Evolutionary conservation across 2,329 filamentous ascomycete genomes (phyloP).

Genomic region (Cladosporium sp.): DNA sequence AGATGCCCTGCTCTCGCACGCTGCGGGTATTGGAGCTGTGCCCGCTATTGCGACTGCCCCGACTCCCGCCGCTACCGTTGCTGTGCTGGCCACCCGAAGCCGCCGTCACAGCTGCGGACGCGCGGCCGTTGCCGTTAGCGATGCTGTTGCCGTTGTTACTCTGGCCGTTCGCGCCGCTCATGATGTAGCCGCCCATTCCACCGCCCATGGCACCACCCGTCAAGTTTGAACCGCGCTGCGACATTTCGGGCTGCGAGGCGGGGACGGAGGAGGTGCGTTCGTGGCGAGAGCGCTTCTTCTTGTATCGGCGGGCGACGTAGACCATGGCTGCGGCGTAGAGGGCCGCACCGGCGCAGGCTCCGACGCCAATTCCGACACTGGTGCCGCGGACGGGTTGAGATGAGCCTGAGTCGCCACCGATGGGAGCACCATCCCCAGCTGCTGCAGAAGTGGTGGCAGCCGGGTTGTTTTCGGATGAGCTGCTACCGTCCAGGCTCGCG

Average conservation of each 20-base stretch:
- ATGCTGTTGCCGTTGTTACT: slow-evolving; percentile 37
- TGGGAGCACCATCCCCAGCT: slow-evolving; percentile 45
- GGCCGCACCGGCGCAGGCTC: slow-evolving; percentile 52
- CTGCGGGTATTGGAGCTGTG: slow-evolving; percentile 66
- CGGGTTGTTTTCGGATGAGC: slow-evolving; percentile 39
- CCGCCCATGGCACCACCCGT: slow-evolving; percentile 26
- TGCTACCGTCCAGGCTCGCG: slow-evolving; percentile 38
- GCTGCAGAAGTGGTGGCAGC: slow-evolving; percentile 30
- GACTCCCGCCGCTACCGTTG: slow-evolving; percentile 35
- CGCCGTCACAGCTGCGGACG: slow-evolving; percentile 10
- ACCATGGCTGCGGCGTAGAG: slow-evolving; percentile 96
- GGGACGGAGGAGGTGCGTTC: slow-evolving; percentile 72
- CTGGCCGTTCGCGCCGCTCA: slow-evolving; percentile 61
- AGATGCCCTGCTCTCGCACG: slow-evolving; percentile 69
- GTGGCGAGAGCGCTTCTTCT: slow-evolving; percentile 66
- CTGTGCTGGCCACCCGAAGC: slow-evolving; percentile 22
- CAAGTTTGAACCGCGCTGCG: slow-evolving; percentile 28
- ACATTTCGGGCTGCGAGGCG: slow-evolving; percentile 58
- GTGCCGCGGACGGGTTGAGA: slow-evolving; percentile 59
- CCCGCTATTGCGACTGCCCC: slow-evolving; percentile 41
- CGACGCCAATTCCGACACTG: slow-evolving; percentile 41
- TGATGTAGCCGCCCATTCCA: slow-evolving; percentile 49
- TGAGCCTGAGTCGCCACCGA: slow-evolving; percentile 47
- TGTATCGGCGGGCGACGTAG: slow-evolving; percentile 84
- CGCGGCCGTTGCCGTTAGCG: slow-evolving; percentile 24